Conservation (phyloP, 2,329 filamentous ascomycete genomes). For the Calonectria pteridis region DNA sequence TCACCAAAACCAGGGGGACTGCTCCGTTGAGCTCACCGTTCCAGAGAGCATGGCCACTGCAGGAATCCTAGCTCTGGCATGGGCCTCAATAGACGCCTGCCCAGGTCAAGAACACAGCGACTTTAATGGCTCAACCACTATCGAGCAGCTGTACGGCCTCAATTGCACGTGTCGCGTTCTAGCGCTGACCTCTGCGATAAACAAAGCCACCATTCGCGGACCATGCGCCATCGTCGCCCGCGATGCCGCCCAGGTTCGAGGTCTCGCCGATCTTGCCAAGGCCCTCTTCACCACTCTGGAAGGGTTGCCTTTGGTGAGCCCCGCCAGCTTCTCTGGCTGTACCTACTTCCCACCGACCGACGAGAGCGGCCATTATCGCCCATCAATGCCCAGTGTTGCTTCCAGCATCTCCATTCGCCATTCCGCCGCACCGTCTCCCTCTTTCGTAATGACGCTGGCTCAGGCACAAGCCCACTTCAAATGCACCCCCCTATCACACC, state of each 20-base stretch:
- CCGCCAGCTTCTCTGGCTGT: not conserved
- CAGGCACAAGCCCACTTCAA: not conserved
- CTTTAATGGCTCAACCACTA: too few relatives aligned
- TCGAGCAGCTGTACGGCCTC: not conserved
- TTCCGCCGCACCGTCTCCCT: not conserved
- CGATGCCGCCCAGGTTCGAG: not conserved
- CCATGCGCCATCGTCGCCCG: not conserved
- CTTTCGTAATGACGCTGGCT: not conserved
- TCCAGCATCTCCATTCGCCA: too few relatives aligned
- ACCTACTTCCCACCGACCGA: not conserved
- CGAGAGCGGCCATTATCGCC: not conserved
- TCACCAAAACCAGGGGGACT: too few relatives aligned
- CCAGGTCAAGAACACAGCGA: too few relatives aligned
- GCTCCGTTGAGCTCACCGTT: not conserved
- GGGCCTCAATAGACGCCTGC: not conserved
- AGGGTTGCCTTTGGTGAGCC: not conserved
- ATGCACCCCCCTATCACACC: not conserved
- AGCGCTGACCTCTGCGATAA: not conserved
- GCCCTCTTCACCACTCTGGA: not conserved
- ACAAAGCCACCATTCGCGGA: not conserved
- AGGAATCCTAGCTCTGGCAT: not conserved
- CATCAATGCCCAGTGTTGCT: not conserved
- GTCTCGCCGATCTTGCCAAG: not conserved
- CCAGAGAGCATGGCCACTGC: not conserved
- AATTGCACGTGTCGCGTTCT: not conserved